Percentiles rank a stretch among this genome's conserved stretches.
Conservation (phyloP, 345 rosid species). For the Eucalyptus regnans region DNA sequence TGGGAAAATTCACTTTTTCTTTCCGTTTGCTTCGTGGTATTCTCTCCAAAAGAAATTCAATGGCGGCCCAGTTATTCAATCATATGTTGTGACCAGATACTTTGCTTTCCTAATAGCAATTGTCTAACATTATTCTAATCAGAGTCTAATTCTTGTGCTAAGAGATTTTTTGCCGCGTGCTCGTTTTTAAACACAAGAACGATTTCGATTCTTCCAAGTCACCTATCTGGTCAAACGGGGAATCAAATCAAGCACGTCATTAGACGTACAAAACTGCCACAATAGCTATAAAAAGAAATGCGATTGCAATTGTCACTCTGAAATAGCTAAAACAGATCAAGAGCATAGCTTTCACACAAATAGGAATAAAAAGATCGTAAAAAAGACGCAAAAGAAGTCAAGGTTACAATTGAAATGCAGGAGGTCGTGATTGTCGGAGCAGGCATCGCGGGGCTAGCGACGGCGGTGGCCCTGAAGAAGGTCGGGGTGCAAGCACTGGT, state of each 20-base stretch:
- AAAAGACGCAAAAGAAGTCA: neutral
- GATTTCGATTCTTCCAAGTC: neutral
- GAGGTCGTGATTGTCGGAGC: constrained; percentile 25
- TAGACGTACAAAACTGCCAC: neutral
- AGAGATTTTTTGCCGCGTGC: neutral
- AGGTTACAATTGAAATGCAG: neutral
- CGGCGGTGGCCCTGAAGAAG: constrained; percentile 19
- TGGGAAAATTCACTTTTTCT: neutral
- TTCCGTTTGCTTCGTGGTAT: neutral
- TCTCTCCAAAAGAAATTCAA: neutral
- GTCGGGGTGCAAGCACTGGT: constrained; percentile 15
- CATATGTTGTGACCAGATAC: neutral
- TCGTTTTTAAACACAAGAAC: neutral
- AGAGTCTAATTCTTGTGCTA: neutral
- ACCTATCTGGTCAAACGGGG: neutral
- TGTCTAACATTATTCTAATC: neutral
- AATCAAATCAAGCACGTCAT: neutral
- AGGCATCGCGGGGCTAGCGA: constrained; percentile 32
- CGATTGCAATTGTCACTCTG: neutral
- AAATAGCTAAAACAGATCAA: neutral
- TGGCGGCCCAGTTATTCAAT: neutral
- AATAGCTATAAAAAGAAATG: neutral
- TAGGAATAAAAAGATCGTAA: neutral
- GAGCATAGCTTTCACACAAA: neutral
- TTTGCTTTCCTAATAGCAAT: neutral